Conservation (phyloP, 352 stramenopile species). For the Globisporangium paroecandrum region DNA sequence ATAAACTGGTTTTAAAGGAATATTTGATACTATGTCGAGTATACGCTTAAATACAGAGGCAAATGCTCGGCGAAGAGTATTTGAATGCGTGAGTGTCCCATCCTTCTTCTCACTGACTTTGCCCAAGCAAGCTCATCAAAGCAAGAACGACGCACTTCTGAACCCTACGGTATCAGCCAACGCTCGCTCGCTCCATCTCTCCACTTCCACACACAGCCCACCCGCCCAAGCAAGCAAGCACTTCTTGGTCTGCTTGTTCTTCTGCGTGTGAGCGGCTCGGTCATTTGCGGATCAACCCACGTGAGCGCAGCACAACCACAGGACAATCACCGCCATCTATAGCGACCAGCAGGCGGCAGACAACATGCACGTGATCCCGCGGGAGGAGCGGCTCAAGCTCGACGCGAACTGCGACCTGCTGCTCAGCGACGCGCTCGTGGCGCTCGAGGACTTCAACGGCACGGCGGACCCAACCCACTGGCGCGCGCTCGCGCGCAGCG, state of each 20-base stretch:
- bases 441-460: slow-evolving; percentile 40
- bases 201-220: background rate
- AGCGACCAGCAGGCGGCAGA: no score
- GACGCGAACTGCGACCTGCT: slow-evolving; percentile 44
- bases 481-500: slow-evolving; percentile 30
- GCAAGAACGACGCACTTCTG: background rate
- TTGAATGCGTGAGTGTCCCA: background rate
- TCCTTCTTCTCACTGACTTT: background rate
- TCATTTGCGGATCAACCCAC: background rate
- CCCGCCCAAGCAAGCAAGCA: background rate
- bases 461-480: slow-evolving; percentile 29
- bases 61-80: background rate
- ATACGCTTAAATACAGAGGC: background rate
- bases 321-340: background rate
- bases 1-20: background rate
- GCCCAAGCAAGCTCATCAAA: background rate
- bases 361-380: slow-evolving; percentile 20
- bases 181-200: background rate
- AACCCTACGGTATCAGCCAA: background rate
- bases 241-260: background rate
- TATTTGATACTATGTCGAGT: background rate
- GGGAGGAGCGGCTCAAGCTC: slow-evolving; percentile 35
- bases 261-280: background rate
- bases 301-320: background rate
- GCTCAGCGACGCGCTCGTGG: slow-evolving; percentile 45